phyloP scores from a whole-genome alignment of 1,284 basidiomycete genomes.

The Austroboletus novae-zelandiae region DNA sequence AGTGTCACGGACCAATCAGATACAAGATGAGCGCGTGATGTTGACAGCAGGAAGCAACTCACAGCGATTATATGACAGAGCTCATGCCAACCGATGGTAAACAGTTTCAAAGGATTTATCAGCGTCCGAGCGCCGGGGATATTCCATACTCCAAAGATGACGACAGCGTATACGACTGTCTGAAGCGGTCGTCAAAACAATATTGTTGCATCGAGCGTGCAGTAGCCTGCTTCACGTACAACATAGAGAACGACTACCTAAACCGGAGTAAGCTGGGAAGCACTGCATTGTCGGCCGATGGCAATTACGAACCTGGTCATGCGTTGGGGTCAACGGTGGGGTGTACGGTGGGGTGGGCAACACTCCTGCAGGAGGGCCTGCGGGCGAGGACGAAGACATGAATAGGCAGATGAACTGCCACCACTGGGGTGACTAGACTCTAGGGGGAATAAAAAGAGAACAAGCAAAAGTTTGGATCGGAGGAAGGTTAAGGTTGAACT shows the following conservation, averaged over 20 bases:
- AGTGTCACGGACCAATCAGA: conserved; percentile 1
- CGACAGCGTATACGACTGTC: conserved; percentile 76
- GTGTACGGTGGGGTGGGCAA: conserved; percentile 22
- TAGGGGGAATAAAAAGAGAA: conserved; percentile 2
- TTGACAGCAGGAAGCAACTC: conserved; percentile 27
- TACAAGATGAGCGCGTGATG: conserved; percentile 6
- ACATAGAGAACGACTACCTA: conserved; percentile 71
- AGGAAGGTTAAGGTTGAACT: conserved; percentile 11
- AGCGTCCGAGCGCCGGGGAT: conserved; percentile 70
- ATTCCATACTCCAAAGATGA: conserved; percentile 81
- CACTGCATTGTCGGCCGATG: conserved; percentile 16
- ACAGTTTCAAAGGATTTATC: conserved; percentile 78
- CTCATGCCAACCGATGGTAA: conserved; percentile 83
- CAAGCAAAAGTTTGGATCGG: conserved; percentile 20
- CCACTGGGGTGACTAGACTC: not conserved
- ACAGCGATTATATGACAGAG: conserved; percentile 78
- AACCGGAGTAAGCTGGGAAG: conserved; percentile 24
- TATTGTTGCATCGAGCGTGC: not conserved
- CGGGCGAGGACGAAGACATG: conserved; percentile 29
- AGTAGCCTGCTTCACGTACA: conserved; percentile 47
- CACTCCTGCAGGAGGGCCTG: conserved; percentile 34
- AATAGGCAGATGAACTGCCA: conserved; percentile 27
- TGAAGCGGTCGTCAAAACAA: conserved; percentile 29
- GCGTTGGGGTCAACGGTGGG: conserved; percentile 35
- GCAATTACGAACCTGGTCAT: conserved; percentile 40